Conservation (phyloP, 192 early-diverging fungal genomes). For the Lobosporangium transversale region DNA sequence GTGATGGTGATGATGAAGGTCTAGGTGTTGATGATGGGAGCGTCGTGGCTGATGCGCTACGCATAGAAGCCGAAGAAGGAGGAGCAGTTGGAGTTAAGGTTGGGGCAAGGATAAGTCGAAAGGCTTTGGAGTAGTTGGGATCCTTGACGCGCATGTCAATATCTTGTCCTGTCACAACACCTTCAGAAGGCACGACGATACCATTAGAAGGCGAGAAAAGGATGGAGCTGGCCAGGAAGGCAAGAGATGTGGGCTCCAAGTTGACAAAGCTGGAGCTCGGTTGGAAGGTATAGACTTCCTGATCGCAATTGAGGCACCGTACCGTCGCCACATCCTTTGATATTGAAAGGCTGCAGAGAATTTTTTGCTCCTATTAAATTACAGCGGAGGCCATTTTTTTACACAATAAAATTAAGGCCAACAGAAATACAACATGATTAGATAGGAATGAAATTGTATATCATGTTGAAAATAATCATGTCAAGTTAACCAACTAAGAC, state of each 20-base stretch:
- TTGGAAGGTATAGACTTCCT: conserved; percentile 41
- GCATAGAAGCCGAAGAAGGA: too few species aligned
- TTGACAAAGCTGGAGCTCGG: conserved; percentile 26
- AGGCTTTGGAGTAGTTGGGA: conserved; percentile 35
- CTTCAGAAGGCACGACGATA: conserved; percentile 19
- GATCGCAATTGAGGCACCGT: conserved; percentile 35
- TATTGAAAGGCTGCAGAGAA: conserved; percentile 47
- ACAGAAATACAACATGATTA: not conserved
- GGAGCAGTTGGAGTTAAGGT: too few species aligned
- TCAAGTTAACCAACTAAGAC: too few species aligned
- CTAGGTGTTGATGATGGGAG: not conserved
- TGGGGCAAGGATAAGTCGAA: conserved; percentile 29
- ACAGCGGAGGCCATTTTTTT: too few species aligned
- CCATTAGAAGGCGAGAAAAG: conserved; percentile 37
- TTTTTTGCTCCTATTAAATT: conserved; percentile 43
- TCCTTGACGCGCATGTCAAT: conserved; percentile 17
- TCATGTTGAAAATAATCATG: too few species aligned
- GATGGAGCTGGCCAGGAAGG: conserved; percentile 29
- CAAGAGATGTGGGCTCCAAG: conserved; percentile 27
- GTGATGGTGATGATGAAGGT: conserved; percentile 1
- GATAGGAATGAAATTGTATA: too few species aligned
- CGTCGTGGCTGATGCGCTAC: not conserved
- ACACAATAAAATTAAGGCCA: too few species aligned
- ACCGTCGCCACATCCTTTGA: conserved; percentile 27
- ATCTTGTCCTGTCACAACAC: conserved; percentile 11